A percentile compares a stretch with the other conserved stretches of the same genome.
phyloP scores from a whole-genome alignment of 352 stramenopile species.

The Thalassiosira pacifica region DNA sequence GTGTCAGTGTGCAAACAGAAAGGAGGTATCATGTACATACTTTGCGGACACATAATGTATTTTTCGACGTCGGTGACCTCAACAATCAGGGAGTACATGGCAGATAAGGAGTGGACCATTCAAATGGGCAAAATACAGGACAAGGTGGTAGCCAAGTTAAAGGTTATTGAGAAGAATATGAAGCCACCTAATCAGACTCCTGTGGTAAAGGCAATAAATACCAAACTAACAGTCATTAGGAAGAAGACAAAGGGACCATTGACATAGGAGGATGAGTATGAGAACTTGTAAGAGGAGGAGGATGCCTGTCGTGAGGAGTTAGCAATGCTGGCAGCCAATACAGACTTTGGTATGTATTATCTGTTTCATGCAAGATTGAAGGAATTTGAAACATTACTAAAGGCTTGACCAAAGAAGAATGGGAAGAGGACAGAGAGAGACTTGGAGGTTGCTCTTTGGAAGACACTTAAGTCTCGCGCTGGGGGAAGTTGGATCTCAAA shows the following conservation, averaged over 20 bases:
- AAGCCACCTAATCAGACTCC: neutral
- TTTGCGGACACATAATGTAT: neutral
- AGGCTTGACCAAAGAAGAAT: neutral
- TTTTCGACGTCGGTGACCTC: neutral
- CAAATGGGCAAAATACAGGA: too few relatives aligned
- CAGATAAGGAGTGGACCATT: neutral
- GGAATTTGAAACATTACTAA: neutral
- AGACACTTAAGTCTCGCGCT: neutral
- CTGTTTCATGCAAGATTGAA: neutral
- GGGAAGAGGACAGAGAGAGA: neutral
- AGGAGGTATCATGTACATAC: neutral
- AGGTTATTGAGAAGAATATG: neutral
- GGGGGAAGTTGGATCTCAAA: neutral
- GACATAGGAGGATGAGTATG: too few relatives aligned
- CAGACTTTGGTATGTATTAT: neutral
- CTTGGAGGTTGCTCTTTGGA: neutral
- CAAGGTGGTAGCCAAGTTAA: too few relatives aligned
- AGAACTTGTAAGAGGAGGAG: neutral
- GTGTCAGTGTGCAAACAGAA: neutral
- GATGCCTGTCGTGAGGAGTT: neutral
- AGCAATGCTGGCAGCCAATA: neutral
- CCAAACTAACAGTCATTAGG: too few relatives aligned
- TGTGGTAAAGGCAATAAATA: neutral
- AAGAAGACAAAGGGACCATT: too few relatives aligned
- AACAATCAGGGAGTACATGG: neutral